Evolutionary conservation across 1,284 basidiomycete species (phyloP).

Genomic region (Ganoderma leucocontextum): DNA sequence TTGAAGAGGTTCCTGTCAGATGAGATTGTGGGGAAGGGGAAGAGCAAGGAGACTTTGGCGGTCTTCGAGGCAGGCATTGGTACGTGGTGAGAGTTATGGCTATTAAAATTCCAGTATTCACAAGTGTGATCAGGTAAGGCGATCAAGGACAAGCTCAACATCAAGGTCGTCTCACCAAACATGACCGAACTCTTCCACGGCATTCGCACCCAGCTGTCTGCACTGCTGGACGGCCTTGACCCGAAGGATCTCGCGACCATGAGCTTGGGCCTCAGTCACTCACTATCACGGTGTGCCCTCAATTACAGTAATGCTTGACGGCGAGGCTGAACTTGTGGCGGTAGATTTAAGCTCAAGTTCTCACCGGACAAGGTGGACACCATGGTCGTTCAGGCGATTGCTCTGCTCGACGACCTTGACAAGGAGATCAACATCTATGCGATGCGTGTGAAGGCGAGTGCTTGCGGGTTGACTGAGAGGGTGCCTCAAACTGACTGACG

Average conservation of each 20-base stretch:
- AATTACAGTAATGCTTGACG: not conserved
- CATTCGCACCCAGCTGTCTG: constrained; percentile 89
- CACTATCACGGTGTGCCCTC: constrained; percentile 78
- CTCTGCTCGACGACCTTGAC: constrained; percentile 97
- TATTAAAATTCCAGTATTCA: not conserved
- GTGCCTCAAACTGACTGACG: constrained; percentile 18
- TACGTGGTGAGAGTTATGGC: constrained; percentile 47
- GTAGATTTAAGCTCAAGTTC: constrained; percentile 98
- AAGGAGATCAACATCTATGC: constrained; percentile 99
- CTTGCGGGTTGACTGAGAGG: not conserved
- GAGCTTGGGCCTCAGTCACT: constrained; percentile 97
- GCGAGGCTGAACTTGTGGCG: constrained; percentile 5
- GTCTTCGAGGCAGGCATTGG: constrained; percentile 94
- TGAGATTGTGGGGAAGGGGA: constrained; percentile 87
- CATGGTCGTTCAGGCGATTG: constrained; percentile 99
- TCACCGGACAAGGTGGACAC: constrained; percentile 99
- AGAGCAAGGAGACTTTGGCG: constrained; percentile 87
- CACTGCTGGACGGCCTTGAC: constrained; percentile 89
- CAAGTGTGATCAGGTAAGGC: constrained; percentile 41
- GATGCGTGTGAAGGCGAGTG: constrained; percentile 93
- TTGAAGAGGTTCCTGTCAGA: constrained; percentile 94
- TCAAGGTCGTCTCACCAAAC: constrained; percentile 77
- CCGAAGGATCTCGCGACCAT: constrained; percentile 98
- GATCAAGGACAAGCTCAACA: constrained; percentile 94
- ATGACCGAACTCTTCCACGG: constrained; percentile 93